Base-by-base conservation (phyloP, 2,329 filamentous ascomycete species). In the Epichloe baconii region DNA sequence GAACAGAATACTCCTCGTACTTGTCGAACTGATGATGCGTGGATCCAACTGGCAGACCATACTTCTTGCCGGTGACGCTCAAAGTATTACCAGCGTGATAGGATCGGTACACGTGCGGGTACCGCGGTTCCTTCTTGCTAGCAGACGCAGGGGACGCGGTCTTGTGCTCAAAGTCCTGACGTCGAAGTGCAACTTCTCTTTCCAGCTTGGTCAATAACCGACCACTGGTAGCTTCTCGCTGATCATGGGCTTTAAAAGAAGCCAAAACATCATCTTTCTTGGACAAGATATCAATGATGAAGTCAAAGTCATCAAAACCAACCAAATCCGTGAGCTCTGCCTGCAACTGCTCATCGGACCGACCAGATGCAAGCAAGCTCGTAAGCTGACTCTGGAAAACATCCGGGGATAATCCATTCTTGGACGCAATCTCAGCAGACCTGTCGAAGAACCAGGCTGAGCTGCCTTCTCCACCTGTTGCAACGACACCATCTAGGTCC, bases 271-370 rank as follows among this genome's bases (percentile, higher is more conserved):
- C 79, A 48, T 77, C 71, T 49, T 89, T 80, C 64, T 91, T 82
- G 2, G 82, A 77, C 49, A 97, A 84, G n/a, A 97, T 72, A 55
- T 96, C 88, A 55, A 90, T 90, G 49, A 97, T 85, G 60, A 98
- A 83, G 57, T 98, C 91, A 17, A 98, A 74, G 62, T 97, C 88
- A 59, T 93, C 89, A 61, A 91, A 97, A 0, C 94, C 93, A 54
- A 98, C 75, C 43, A 96, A 79, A 59, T 98, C 93, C 0, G 87
- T 88, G 37, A 98, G 75, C 41, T 84, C 82, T 62, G 89, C 90
- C 65, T 97, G 91, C n/a, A 97, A 72, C 66, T 95, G 88, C 52
- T 95, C 87, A 52, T 95, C 86, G 35, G 79, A 75, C 44, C 66
- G 70, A n/a, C 71, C 69, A 4, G 88, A 86, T 7, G 76, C 77